A percentile compares a stretch with the other conserved stretches of the same genome.
These are phyloP conservation scores for Candida silvicultrix DNA, from an alignment of 805 yeast genomes.

Conservation along the genomic window DNA sequence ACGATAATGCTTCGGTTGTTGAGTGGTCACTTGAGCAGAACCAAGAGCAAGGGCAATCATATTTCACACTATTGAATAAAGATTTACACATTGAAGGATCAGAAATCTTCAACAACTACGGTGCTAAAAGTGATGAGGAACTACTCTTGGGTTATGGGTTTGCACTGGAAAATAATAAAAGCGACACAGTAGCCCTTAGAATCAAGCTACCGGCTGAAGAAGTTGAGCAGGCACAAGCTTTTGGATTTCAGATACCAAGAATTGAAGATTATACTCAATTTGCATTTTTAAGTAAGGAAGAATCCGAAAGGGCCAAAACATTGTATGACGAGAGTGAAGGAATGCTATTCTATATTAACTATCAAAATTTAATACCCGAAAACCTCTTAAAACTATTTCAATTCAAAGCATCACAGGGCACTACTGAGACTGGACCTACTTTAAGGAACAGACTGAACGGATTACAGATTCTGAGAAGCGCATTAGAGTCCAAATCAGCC, in stretches of 20 bases:
- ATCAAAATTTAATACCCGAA: constrained; percentile 12
- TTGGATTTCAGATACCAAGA: constrained; percentile 31
- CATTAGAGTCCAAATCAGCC: constrained; percentile 43
- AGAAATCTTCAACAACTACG: constrained; percentile 77
- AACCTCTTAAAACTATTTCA: constrained; percentile 26
- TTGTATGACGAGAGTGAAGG: constrained; percentile 23
- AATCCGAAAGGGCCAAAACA: constrained; percentile 4
- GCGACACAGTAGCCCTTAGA: constrained; percentile 59
- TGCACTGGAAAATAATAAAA: constrained; percentile 41
- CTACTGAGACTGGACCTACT: constrained; percentile 27
- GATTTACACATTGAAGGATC: constrained; percentile 18
- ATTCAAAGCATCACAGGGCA: constrained; percentile 27
- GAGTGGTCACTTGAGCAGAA: constrained; percentile 46
- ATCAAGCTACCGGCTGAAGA: constrained; percentile 36
- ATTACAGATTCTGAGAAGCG: constrained; percentile 44
- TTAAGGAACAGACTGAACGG: constrained; percentile 55
- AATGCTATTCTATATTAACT: constrained; percentile 26
- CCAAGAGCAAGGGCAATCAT: constrained; percentile 6
- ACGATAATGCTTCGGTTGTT: constrained; percentile 53
- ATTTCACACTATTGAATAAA: constrained; percentile 14
- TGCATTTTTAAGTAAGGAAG: constrained; percentile 23
- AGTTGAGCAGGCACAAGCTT: constrained; percentile 25
- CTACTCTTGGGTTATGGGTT: constrained; percentile 77
- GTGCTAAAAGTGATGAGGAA: constrained; percentile 88
- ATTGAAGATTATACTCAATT: constrained; percentile 34